phyloP scores from a whole-genome alignment of 1,284 basidiomycete species.

The Tetrapyrgos nigripes region DNA sequence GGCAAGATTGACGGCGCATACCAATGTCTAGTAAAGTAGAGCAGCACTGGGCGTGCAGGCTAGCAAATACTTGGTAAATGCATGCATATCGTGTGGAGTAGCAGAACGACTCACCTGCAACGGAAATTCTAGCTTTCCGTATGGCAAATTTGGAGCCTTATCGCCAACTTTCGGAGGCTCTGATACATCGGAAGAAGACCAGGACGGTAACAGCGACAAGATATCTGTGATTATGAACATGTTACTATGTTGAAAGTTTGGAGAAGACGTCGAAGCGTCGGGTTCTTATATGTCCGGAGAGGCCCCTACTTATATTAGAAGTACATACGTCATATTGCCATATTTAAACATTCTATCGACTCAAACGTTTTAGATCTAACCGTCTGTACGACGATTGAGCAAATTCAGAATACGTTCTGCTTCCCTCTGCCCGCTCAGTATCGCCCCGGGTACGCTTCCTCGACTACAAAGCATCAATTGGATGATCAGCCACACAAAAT shows the following conservation, averaged over 20 bases:
- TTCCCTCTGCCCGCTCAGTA: constrained; percentile 12
- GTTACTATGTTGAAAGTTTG: too few species aligned
- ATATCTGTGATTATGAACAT: background rate
- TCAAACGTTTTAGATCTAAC: background rate
- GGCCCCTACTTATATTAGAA: background rate
- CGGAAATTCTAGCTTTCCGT: background rate
- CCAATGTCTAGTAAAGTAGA: background rate
- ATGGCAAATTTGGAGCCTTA: background rate
- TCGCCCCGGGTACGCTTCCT: constrained; percentile 13
- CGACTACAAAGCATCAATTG: background rate
- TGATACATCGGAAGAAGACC: background rate
- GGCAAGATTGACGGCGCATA: background rate
- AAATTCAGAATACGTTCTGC: constrained; percentile 5
- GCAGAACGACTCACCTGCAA: background rate
- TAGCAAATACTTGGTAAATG: background rate
- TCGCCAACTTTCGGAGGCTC: background rate
- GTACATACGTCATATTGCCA: too few species aligned
- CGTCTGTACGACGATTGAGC: background rate
- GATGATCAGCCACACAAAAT: background rate
- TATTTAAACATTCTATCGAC: too few species aligned
- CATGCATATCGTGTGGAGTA: background rate
- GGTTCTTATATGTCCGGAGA: too few species aligned
- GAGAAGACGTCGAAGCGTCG: too few species aligned
- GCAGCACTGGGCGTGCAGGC: background rate
- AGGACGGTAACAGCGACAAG: background rate